Conservation (phyloP, 345 rosid genomes). For the Gynandropsis gynandra region DNA sequence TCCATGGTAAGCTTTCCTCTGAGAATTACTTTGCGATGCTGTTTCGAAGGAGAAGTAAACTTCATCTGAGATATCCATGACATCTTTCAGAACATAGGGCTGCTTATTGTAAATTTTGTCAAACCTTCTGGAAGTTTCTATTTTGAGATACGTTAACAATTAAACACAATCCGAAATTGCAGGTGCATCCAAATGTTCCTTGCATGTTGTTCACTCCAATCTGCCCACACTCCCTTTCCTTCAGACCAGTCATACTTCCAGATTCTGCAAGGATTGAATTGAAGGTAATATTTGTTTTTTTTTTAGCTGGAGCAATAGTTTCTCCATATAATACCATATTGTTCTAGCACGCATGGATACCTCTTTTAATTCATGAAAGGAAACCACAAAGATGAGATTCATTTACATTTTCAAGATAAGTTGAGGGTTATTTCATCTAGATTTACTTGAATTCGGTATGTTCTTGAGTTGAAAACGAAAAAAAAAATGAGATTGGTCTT, state of each 20-base stretch:
- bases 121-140: not conserved
- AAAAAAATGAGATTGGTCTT: no score
- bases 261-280: conserved; percentile 92
- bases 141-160: not conserved
- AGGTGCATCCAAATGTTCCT: conserved; percentile 99
- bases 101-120: not conserved
- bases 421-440: no score
- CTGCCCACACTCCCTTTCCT: conserved; percentile 96
- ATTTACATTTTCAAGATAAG: no score
- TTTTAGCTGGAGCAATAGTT: not conserved
- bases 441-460: no score
- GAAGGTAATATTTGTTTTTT: conserved; percentile 43
- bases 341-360: no score
- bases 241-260: conserved; percentile 96
- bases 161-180: conserved; percentile 21
- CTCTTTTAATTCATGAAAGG: no score
- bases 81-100: conserved; percentile 6
- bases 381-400: no score
- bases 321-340: not conserved
- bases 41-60: not conserved
- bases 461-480: no score
- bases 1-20: conserved; percentile 64
- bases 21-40: not conserved
- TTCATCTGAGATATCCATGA: not conserved
- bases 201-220: conserved; percentile 97